phyloP scores from a whole-genome alignment of 2,329 filamentous ascomycete species.

The Fusarium buharicum region DNA sequence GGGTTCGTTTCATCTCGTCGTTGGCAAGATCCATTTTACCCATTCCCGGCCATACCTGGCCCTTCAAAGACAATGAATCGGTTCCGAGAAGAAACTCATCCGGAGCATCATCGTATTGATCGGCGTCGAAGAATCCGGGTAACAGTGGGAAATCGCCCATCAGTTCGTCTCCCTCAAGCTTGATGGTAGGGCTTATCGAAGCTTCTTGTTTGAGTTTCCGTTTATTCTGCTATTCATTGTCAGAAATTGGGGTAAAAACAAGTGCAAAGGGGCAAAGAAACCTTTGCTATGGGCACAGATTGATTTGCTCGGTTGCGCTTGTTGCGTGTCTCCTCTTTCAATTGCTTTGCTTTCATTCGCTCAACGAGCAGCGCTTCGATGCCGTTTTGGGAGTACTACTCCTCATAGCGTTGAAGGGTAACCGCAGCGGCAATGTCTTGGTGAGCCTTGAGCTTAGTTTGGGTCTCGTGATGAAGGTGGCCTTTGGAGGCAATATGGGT shows the following conservation, averaged over 20 bases:
- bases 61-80: conserved; percentile 67
- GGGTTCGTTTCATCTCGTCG: conserved; percentile 75
- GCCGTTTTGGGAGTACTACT: conserved; percentile 79
- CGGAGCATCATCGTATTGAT: conserved; percentile 44
- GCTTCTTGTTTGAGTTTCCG: conserved; percentile 45
- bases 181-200: conserved; percentile 37
- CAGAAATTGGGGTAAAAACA: conserved; percentile 5
- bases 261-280: not conserved
- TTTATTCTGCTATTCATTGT: conserved; percentile 43
- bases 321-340: conserved; percentile 69
- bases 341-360: conserved; percentile 79
- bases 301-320: conserved; percentile 51
- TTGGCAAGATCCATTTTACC: conserved; percentile 83
- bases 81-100: conserved; percentile 43
- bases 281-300: conserved; percentile 39
- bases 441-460: conserved; percentile 77
- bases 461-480: conserved; percentile 87
- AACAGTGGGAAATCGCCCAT: conserved; percentile 44
- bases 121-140: conserved; percentile 44
- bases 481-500: conserved; percentile 93
- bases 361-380: conserved; percentile 80
- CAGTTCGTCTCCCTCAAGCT: conserved; percentile 46
- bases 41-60: conserved; percentile 81
- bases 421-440: conserved; percentile 72
- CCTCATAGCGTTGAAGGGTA: conserved; percentile 74